Evolutionary conservation across 208 protist species (phyloP).

Genomic region (Leishmania arabica): DNA sequence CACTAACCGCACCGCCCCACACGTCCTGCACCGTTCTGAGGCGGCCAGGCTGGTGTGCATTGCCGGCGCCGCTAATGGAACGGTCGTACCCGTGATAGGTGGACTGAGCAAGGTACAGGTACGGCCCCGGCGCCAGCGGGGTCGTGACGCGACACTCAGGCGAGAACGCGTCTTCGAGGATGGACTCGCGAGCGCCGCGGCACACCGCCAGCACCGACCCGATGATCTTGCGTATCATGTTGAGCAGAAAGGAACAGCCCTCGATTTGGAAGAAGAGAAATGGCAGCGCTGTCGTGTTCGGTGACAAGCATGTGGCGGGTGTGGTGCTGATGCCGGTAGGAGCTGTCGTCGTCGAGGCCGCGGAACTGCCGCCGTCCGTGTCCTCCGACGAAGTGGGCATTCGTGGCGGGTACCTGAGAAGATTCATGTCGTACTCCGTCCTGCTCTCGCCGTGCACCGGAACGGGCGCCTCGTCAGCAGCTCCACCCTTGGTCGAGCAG

Average conservation of each 20-base stretch:
- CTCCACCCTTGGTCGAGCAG: neutral
- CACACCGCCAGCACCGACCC: slow-evolving; percentile 67
- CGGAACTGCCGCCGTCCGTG: neutral
- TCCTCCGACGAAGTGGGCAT: neutral
- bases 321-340: neutral
- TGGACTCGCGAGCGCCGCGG: slow-evolving; percentile 49
- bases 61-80: slow-evolving; percentile 13
- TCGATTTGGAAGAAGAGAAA: slow-evolving; percentile 88
- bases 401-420: neutral
- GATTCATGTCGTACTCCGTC: slow-evolving; percentile 28
- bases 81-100: slow-evolving; percentile 75
- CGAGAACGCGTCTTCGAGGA: slow-evolving; percentile 59
- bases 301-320: neutral
- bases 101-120: slow-evolving; percentile 71
- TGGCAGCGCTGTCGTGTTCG: slow-evolving; percentile 32
- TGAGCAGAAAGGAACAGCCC: slow-evolving; percentile 84
- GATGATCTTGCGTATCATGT: slow-evolving; percentile 91
- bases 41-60: neutral
- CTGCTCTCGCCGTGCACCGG: slow-evolving; percentile 19
- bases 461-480: neutral
- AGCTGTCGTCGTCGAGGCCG: neutral
- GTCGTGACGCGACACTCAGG: slow-evolving; percentile 52
- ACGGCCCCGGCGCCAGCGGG: slow-evolving; percentile 72
- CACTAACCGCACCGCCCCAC: slow-evolving; percentile 52
- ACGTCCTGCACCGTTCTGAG: slow-evolving; percentile 44